These are phyloP conservation scores for Tulasnella sp. DNA, from an alignment of 768 basidiomycete genomes.

Conservation along the genomic window DNA sequence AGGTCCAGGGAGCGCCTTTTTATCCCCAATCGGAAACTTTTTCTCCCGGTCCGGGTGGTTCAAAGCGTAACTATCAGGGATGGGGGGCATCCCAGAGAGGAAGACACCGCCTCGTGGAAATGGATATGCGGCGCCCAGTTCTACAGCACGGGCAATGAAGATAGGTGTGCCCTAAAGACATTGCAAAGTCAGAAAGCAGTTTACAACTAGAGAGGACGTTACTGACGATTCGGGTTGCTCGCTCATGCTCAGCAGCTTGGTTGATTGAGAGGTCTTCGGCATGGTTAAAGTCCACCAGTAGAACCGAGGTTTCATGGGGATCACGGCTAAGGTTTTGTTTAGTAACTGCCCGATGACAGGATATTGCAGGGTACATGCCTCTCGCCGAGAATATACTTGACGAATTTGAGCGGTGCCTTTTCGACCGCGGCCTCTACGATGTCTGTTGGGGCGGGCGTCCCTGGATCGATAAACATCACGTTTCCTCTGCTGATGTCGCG, in stretches of 20 bases:
- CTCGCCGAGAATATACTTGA: not conserved
- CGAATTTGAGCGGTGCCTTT: not conserved
- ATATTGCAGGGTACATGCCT: not conserved
- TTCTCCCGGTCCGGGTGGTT: not conserved
- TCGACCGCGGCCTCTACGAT: not conserved
- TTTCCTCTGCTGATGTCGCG: conserved; percentile 3
- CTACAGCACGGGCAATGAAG: not conserved
- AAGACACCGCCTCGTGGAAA: not conserved
- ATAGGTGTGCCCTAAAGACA: not conserved
- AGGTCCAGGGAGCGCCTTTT: not conserved
- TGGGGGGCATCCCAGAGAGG: not conserved
- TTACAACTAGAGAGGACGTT: not conserved
- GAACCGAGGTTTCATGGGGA: not conserved
- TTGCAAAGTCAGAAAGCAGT: not conserved
- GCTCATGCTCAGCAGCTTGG: not conserved
- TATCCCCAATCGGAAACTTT: not conserved
- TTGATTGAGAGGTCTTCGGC: not conserved
- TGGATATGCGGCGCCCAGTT: not conserved
- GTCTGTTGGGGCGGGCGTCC: not conserved
- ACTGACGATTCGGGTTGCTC: not conserved
- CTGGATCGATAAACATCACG: not conserved
- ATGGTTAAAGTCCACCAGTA: not conserved
- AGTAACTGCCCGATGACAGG: not conserved
- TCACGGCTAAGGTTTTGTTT: not conserved
- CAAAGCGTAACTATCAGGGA: not conserved